Evolutionary conservation across 768 basidiomycete genomes (phyloP), one percentile per base, ranked within the genome.

Genomic region (Kondoa malvinella): DNA sequence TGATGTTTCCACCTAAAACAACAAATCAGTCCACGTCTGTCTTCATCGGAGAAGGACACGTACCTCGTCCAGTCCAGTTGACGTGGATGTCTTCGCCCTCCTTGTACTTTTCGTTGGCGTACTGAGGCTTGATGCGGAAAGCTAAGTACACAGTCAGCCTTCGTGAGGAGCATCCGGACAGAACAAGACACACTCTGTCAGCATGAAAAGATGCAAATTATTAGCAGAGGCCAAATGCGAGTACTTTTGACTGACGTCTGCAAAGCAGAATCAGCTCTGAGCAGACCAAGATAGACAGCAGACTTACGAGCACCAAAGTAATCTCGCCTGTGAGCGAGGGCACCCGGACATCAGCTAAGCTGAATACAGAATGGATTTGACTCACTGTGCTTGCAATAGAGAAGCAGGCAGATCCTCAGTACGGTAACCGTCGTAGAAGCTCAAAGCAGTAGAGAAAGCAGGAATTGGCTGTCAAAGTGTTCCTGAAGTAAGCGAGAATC

Each of bases 401-500:
- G 91, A 94, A 63, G 94, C 92, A 56, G 94, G 90, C 65, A 96
- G 83, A 70, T 89, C 81, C 73, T 92, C 94, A 76, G 91, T 92
- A 78, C 94, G 83, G 83, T 97, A 99, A 30, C 95, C 94, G 77
- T 97, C 95, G 79, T 94, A 95, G 86, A 97, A 99, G 69, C 94
- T 89, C 62, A 96, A 83, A 60, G 94, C 94, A 56, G 94, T 96
- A 81, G 88, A 89, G 81, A 92, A 91, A n/a, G 92, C 92, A 33
- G 95, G 92, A 34, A 90, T 87, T 70, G 95, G 89, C 40, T 50
- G 40, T 50, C 40, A 50, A 76, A 95, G n/a, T n/a, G n/a, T n/a
- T n/a, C n/a, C n/a, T n/a, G n/a, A n/a, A n/a, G n/a, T n/a, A n/a
- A n/a, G n/a, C n/a, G n/a, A n/a, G n/a, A n/a, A n/a, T n/a, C n/a